phyloP scores from a whole-genome alignment of 106 monocot genomes.

The Cymbidium sinense region DNA sequence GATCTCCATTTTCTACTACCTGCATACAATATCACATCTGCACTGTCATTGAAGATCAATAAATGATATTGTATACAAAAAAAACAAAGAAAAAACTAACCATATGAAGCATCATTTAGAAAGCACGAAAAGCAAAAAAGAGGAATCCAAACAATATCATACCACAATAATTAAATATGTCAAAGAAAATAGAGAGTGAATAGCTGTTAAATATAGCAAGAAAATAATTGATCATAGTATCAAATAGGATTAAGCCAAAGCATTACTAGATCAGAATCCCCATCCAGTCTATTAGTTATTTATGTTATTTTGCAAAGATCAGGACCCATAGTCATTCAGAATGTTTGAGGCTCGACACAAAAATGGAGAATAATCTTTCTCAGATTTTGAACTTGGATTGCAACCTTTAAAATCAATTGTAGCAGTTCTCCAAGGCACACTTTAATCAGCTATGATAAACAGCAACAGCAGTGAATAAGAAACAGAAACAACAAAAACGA shows the following conservation, averaged over 20 bases:
- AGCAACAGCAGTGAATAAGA: background rate
- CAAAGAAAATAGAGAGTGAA: background rate
- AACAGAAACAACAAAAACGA: background rate
- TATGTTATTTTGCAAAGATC: background rate
- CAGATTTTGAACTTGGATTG: background rate
- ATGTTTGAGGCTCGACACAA: background rate
- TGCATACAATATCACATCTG: conserved; percentile 16
- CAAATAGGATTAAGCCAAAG: background rate
- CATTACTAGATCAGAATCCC: background rate
- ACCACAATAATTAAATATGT: background rate
- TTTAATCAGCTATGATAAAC: background rate
- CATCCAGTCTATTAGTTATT: background rate
- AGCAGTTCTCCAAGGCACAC: background rate
- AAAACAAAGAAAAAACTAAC: background rate
- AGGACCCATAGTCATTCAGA: background rate
- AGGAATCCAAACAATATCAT: background rate
- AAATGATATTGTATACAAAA: background rate
- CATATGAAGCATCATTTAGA: background rate
- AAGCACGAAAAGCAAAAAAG: background rate
- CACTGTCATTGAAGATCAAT: background rate
- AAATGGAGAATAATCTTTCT: background rate
- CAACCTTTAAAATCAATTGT: background rate
- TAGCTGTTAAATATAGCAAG: background rate
- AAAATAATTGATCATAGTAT: background rate
- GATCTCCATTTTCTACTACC: conserved; percentile 98